Evolutionary conservation across 257 asterid species (phyloP).

Genomic region (Capsicum baccatum): DNA sequence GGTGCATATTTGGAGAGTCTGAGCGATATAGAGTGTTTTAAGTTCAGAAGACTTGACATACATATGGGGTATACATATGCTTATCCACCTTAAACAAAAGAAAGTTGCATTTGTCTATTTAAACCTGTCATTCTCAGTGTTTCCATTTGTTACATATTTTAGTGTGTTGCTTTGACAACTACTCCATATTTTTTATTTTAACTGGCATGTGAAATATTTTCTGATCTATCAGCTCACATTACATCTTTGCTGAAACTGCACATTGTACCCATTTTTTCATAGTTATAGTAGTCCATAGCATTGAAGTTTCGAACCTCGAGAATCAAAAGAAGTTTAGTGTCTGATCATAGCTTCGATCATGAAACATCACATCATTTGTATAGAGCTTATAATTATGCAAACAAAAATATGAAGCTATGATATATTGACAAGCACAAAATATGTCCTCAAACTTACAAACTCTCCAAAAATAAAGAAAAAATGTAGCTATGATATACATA

Average conservation of each 20-base stretch:
- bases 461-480: constrained; percentile 20
- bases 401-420: background rate
- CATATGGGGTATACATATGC: background rate
- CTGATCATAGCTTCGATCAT: background rate
- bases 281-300: background rate
- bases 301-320: background rate
- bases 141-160: background rate
- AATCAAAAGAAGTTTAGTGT: background rate
- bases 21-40: background rate
- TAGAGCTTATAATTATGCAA: background rate
- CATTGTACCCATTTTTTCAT: background rate
- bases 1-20: too few relatives aligned
- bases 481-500: background rate
- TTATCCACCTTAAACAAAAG: background rate
- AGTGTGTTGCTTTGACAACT: background rate
- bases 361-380: background rate
- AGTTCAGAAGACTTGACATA: background rate
- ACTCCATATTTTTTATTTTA: background rate
- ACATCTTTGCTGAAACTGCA: background rate
- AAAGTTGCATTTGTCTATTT: background rate
- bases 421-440: background rate
- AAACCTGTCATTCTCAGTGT: background rate
- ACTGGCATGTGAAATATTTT: background rate
- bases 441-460: background rate
- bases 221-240: background rate